Percentiles rank a stretch among this genome's conserved stretches.
phyloP scores from a whole-genome alignment of 306 rosid species.

The Elaeagnus macrophylla region DNA sequence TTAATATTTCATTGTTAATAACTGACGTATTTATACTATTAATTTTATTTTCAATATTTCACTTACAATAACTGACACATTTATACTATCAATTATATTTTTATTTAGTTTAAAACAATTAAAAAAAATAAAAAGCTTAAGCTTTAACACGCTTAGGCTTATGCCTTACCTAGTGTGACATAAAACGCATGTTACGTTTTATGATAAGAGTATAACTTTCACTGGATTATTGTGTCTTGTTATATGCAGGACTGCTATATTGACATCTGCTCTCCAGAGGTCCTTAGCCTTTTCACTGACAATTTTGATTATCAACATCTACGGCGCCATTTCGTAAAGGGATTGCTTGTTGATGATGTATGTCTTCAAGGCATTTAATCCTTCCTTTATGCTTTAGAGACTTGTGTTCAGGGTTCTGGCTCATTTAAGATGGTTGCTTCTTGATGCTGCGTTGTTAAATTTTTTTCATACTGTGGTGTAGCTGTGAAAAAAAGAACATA shows the following conservation, averaged over 20 bases:
- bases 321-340: conserved; percentile 96
- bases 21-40: too few species aligned
- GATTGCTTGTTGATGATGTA: conserved; percentile 92
- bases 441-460: not conserved
- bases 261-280: conserved; percentile 93
- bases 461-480: not conserved
- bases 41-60: too few species aligned
- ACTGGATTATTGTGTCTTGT: conserved; percentile 7
- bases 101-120: too few species aligned
- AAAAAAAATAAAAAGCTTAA: too few species aligned
- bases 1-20: too few species aligned
- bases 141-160: too few species aligned
- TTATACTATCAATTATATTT: too few species aligned
- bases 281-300: conserved; percentile 91
- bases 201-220: conserved; percentile 4
- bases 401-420: not conserved
- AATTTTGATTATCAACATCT: conserved; percentile 98
- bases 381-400: conserved; percentile 1
- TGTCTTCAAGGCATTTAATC: conserved; percentile 17
- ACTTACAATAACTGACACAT: too few species aligned
- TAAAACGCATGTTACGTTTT: too few species aligned
- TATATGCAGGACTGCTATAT: conserved; percentile 87
- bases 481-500: too few species aligned
- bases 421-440: not conserved
- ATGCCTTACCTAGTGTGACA: too few species aligned